Conservation (phyloP, 1,139 yeast genomes). For the Geotrichum reessii region DNA sequence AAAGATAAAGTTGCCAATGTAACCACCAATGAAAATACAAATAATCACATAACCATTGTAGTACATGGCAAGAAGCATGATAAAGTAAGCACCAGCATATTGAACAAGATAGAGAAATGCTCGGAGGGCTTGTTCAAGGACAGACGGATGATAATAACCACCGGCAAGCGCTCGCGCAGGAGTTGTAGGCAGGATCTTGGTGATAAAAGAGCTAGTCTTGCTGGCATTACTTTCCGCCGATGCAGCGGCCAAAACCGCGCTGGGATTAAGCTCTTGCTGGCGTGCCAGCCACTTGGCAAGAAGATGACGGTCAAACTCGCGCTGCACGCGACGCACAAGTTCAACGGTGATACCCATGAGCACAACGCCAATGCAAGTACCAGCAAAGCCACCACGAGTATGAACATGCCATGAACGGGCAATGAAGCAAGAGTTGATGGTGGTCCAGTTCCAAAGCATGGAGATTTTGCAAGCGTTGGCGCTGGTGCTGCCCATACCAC, state of each 20-base stretch:
- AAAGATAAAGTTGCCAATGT: constrained; percentile 47
- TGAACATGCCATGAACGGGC: constrained; percentile 57
- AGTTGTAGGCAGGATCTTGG: constrained; percentile 2
- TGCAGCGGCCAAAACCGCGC: background rate
- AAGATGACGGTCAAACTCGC: constrained; percentile 49
- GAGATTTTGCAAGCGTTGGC: constrained; percentile 2
- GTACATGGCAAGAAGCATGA: constrained; percentile 69
- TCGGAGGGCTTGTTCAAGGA: constrained; percentile 48
- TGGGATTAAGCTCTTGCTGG: background rate
- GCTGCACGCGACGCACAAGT: constrained; percentile 50
- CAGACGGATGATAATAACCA: constrained; percentile 32
- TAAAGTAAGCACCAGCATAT: constrained; percentile 58
- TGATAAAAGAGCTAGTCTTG: background rate
- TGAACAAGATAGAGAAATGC: constrained; percentile 49
- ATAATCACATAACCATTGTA: constrained; percentile 65
- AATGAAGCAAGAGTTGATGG: constrained; percentile 58
- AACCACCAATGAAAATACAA: constrained; percentile 57
- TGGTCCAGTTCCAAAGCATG: constrained; percentile 52
- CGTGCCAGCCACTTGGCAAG: constrained; percentile 28
- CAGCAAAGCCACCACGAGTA: constrained; percentile 60
- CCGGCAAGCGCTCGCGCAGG: background rate
- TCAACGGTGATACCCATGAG: constrained; percentile 52
- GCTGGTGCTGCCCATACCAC: constrained; percentile 14
- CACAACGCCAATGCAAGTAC: constrained; percentile 62
- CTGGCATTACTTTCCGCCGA: background rate